Evolutionary conservation across 1,284 basidiomycete species (phyloP).

Genomic region (Rhodotorula mucilaginosa): DNA sequence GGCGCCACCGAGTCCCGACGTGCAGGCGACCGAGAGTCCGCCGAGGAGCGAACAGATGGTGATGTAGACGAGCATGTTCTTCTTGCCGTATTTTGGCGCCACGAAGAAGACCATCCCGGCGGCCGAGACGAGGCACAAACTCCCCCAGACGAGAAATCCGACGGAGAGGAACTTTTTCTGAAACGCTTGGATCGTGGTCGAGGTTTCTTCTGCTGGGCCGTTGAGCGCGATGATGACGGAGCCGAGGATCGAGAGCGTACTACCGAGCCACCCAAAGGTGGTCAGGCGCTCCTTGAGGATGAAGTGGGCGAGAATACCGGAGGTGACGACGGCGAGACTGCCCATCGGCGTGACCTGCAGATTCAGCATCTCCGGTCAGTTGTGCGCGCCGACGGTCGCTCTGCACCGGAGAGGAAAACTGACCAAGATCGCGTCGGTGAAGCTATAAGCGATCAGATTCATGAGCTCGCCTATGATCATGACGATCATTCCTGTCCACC

Average conservation of each 20-base stretch:
- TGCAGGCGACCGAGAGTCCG: slow-evolving; percentile 92
- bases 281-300: slow-evolving; percentile 89
- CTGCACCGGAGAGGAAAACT: neutral
- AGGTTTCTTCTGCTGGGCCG: slow-evolving; percentile 74
- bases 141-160: slow-evolving; percentile 78
- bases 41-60: slow-evolving; percentile 91
- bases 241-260: slow-evolving; percentile 79
- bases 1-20: slow-evolving; percentile 85
- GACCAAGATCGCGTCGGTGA: slow-evolving; percentile 79
- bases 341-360: slow-evolving; percentile 79
- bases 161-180: slow-evolving; percentile 78
- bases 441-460: slow-evolving; percentile 84
- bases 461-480: slow-evolving; percentile 60
- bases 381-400: too few relatives aligned
- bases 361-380: slow-evolving; percentile 23
- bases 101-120: slow-evolving; percentile 73
- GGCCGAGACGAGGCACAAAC: slow-evolving; percentile 62
- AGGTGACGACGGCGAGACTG: slow-evolving; percentile 92
- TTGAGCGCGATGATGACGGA: slow-evolving; percentile 76
- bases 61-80: slow-evolving; percentile 87
- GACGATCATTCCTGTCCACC: slow-evolving; percentile 72
- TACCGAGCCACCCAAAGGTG: slow-evolving; percentile 77
- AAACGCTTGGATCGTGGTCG: slow-evolving; percentile 76
- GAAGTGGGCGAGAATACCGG: slow-evolving; percentile 86
- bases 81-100: slow-evolving; percentile 83